Evolutionary conservation across 2,329 filamentous ascomycete genomes (phyloP).

Genomic region (Colletotrichum sp.): DNA sequence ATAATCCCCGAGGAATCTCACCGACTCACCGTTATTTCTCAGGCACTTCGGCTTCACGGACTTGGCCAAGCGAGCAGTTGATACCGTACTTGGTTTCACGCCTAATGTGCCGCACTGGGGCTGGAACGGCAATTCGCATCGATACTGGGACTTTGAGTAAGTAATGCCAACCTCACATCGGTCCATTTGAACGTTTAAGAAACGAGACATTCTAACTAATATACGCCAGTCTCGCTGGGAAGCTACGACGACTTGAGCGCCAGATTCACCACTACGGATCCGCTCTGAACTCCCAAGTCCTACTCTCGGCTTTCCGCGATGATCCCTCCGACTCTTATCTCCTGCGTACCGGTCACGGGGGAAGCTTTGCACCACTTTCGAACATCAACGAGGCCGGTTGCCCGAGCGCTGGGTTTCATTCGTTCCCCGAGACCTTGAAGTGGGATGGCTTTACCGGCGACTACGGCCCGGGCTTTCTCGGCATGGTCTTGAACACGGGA

Average conservation of each 20-base stretch:
- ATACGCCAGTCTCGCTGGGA: not conserved
- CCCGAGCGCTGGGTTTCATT: slow-evolving; percentile 60
- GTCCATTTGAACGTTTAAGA: slow-evolving; percentile 30
- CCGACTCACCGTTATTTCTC: not conserved
- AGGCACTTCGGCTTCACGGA: slow-evolving; percentile 52
- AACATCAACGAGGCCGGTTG: slow-evolving; percentile 62
- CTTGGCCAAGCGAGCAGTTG: slow-evolving; percentile 53
- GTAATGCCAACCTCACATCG: slow-evolving; percentile 40
- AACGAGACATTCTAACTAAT: not conserved
- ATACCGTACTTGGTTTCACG: slow-evolving; percentile 60
- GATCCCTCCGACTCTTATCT: slow-evolving; percentile 51
- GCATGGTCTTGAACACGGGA: not conserved
- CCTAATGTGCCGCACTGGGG: slow-evolving; percentile 66
- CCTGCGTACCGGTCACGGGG: slow-evolving; percentile 59
- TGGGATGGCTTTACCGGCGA: slow-evolving; percentile 65
- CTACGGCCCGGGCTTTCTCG: slow-evolving; percentile 57
- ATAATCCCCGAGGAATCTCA: not conserved
- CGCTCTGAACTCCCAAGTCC: slow-evolving; percentile 59
- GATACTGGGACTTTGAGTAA: slow-evolving; percentile 59
- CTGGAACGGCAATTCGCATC: slow-evolving; percentile 64
- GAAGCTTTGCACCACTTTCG: slow-evolving; percentile 56
- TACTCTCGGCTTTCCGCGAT: slow-evolving; percentile 55
- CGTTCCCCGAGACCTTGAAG: slow-evolving; percentile 56
- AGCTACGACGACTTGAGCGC: slow-evolving; percentile 34
- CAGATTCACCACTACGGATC: slow-evolving; percentile 68